Percentiles rank a stretch among this genome's conserved stretches.
Evolutionary conservation across 768 basidiomycete species (phyloP).

Genomic region (Suillus clintonianus): DNA sequence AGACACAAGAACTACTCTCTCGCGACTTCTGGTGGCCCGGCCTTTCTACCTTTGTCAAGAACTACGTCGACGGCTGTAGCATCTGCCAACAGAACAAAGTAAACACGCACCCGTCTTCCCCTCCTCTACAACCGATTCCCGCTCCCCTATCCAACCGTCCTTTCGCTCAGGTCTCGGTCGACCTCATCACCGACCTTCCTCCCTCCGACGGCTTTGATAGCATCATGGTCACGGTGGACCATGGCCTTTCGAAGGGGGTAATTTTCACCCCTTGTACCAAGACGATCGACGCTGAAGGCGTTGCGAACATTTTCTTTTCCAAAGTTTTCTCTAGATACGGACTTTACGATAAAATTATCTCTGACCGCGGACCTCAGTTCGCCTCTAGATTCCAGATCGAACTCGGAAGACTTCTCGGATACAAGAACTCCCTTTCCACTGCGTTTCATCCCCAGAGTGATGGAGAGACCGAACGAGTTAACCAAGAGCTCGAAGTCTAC

Average conservation of each 20-base stretch:
- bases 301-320: not conserved
- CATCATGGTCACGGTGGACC: not conserved
- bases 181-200: not conserved
- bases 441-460: not conserved
- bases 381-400: not conserved
- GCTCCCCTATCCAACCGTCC: not conserved
- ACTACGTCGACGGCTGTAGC: not conserved
- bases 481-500: not conserved
- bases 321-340: not conserved
- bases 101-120: not conserved
- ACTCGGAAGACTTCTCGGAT: not conserved
- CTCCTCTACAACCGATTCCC: not conserved
- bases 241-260: not conserved
- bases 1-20: not conserved
- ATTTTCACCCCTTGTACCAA: not conserved
- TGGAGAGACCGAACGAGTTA: not conserved
- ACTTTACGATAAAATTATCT: not conserved
- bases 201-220: not conserved
- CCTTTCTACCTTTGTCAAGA: not conserved
- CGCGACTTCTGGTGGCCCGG: not conserved
- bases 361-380: not conserved
- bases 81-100: conserved; percentile 1
- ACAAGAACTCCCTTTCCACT: not conserved
- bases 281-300: not conserved
- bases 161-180: not conserved